Evolutionary conservation across 192 early-diverging fungal genomes (phyloP).

Genomic region (Phycomyces nitens): DNA sequence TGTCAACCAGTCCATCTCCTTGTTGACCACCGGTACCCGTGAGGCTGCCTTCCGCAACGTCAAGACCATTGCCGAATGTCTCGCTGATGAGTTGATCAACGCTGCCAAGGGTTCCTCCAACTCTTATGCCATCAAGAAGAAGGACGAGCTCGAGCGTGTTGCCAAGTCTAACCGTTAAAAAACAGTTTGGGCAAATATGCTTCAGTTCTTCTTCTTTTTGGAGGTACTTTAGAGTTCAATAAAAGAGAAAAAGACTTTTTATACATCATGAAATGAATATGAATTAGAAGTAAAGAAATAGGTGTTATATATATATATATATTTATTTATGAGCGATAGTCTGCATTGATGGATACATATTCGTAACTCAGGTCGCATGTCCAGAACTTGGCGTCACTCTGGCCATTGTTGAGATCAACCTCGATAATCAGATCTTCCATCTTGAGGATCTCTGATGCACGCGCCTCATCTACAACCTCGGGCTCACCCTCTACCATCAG

Average conservation of each 20-base stretch:
- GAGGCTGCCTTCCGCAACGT: slow-evolving; percentile 99
- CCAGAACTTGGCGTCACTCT: slow-evolving; percentile 79
- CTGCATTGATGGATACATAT: slow-evolving; percentile 92
- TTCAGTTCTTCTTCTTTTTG: no score
- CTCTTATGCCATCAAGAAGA: slow-evolving; percentile 99
- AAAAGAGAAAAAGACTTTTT: no score
- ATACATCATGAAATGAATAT: no score
- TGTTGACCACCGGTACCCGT: slow-evolving; percentile 95
- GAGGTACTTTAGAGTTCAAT: no score
- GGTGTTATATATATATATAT: not conserved
- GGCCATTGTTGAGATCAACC: slow-evolving; percentile 76
- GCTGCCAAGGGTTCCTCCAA: slow-evolving; percentile 96
- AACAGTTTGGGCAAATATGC: slow-evolving; percentile 1
- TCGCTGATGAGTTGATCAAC: slow-evolving; percentile 99
- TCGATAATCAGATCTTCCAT: slow-evolving; percentile 80
- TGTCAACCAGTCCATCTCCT: slow-evolving; percentile 94
- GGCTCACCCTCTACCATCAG: slow-evolving; percentile 83
- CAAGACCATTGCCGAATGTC: slow-evolving; percentile 99
- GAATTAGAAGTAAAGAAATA: no score
- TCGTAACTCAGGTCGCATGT: slow-evolving; percentile 94
- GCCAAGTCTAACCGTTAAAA: slow-evolving; percentile 55
- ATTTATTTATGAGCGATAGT: slow-evolving; percentile 67
- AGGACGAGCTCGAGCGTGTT: slow-evolving; percentile 96
- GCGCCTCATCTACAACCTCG: slow-evolving; percentile 70
- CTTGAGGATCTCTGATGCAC: slow-evolving; percentile 79